Evolutionary conservation across 1,284 basidiomycete species (phyloP), one percentile per base, ranked within the genome.

Genomic region (Cryptococcus maquisensis): DNA sequence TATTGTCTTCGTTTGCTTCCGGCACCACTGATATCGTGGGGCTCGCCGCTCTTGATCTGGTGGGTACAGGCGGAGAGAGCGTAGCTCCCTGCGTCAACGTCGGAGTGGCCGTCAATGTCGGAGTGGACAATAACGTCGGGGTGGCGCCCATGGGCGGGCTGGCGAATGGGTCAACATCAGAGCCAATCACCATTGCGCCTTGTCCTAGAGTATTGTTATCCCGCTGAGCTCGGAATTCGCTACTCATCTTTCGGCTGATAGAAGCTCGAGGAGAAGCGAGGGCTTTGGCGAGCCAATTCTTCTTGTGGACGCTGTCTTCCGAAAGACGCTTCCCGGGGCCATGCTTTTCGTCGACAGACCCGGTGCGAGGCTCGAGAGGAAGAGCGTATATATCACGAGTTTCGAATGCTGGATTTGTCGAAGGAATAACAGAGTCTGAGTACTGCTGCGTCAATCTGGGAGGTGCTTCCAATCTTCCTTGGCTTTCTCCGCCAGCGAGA

Each of bases 401-500:
- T 24, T 44, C 43, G 0, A 63, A 59, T 16, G 62, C 64, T 4
- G 43, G 38, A 2, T 53, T 39, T 16, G 61, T 54, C 37, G 55
- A 62, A 0, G 68, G 65, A 13, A 71, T 59, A 6, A 54, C 62
- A 9, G 68, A 69, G 47, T 73, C 71, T 1, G 69, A 69, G 2
- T 51, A 41, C 42, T 71, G 68, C 24, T 72, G 71, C 5, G 68
- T 36, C 6, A 72, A 52, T 44, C 56, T 61, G 4, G 68, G 66
- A n/a, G 43, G 38, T 3, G 35, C n/a, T 18, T 21, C 13, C 28
- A 32, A 10, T 10, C 28, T 10, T 18, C 37, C 28, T 32, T 32
- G 28, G 10, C 28, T 32, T 40, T 40, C 39, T n/a, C 9, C n/a
- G 86, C 83, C 66, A 9, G 26, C 46, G 35, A 90, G 79, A 61